Conservation (phyloP, 148 eudicot species). For the Agrostemma githago region DNA sequence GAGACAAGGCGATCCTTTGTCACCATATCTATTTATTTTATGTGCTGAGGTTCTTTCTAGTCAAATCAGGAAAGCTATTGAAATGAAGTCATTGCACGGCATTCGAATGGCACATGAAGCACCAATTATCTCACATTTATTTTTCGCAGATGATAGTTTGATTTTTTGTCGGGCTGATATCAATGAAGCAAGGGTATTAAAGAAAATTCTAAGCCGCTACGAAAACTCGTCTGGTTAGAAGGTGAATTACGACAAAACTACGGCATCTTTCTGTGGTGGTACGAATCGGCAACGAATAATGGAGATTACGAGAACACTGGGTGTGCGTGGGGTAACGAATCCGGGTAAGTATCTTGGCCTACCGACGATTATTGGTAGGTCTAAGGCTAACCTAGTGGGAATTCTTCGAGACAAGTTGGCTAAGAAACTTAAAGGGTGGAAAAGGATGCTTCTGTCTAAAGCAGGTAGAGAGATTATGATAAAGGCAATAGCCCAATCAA, state of each 20-base stretch:
- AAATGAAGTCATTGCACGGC: no score
- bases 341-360: not conserved
- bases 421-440: not conserved
- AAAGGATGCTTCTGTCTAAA: not conserved
- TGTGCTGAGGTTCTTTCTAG: not conserved
- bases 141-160: not conserved
- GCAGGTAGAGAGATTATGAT: not conserved
- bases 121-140: not conserved
- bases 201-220: not conserved
- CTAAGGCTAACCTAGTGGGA: not conserved
- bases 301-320: not conserved
- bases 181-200: no score
- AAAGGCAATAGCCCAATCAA: conserved; percentile 10
- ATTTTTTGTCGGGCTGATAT: no score
- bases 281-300: no score
- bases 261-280: not conserved
- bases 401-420: not conserved
- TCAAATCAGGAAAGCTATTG: not conserved
- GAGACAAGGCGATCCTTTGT: not conserved
- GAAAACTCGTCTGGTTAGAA: not conserved
- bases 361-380: not conserved
- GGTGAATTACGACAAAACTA: not conserved
- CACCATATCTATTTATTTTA: not conserved
- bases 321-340: not conserved
- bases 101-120: no score